A percentile compares a stretch with the other conserved stretches of the same genome.
phyloP scores from a whole-genome alignment of 192 early-diverging fungal genomes.

The Thamnidium elegans region DNA sequence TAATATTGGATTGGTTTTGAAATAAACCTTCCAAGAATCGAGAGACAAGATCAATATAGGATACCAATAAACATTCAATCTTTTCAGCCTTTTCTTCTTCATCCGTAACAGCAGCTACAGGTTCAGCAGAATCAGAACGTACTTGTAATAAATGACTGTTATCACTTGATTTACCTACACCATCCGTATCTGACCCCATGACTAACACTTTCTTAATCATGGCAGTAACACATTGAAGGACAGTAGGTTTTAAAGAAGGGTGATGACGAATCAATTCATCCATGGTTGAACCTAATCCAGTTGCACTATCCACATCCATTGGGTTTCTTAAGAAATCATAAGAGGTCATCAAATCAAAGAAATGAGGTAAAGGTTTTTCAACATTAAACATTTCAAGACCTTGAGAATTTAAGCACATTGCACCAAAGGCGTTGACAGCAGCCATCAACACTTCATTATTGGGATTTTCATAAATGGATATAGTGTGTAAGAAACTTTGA shows the following conservation, averaged over 20 bases:
- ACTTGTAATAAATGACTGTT: constrained; percentile 44
- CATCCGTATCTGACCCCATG: constrained; percentile 46
- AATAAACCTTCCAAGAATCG: constrained; percentile 85
- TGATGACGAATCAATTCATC: constrained; percentile 98
- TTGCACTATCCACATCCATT: constrained; percentile 80
- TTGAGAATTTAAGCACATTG: constrained; percentile 86
- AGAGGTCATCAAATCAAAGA: constrained; percentile 74
- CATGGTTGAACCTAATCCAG: constrained; percentile 78
- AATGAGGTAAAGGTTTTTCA: constrained; percentile 66
- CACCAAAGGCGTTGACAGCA: constrained; percentile 91
- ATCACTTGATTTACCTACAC: constrained; percentile 31
- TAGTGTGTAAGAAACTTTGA: constrained; percentile 70
- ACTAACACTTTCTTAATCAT: constrained; percentile 68
- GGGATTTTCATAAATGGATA: constrained; percentile 49
- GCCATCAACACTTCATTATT: constrained; percentile 58
- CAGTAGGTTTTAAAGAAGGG: constrained; percentile 71
- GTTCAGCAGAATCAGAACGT: constrained; percentile 9
- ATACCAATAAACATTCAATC: constrained; percentile 48
- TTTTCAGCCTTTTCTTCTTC: constrained; percentile 47
- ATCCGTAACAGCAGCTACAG: neutral
- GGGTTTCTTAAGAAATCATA: constrained; percentile 74
- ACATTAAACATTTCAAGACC: constrained; percentile 84
- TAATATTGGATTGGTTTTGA: constrained; percentile 70
- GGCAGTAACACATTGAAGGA: constrained; percentile 65
- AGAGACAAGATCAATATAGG: constrained; percentile 64